Evolutionary conservation across 2,329 filamentous ascomycete species (phyloP).

Genomic region (Penicillium sp.): DNA sequence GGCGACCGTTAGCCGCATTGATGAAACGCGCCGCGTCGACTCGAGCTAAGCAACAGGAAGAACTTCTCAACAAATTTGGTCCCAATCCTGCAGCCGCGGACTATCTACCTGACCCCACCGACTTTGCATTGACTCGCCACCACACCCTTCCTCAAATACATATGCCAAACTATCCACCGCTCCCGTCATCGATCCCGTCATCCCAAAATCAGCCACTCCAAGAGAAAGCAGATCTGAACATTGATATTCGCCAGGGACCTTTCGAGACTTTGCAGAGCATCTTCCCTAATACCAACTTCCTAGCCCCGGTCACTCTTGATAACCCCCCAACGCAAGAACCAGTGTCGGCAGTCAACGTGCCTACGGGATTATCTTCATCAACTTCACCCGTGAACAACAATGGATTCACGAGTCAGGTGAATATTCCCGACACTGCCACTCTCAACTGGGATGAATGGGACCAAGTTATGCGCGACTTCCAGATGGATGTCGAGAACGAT

Average conservation of each 20-base stretch:
- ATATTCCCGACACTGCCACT: constrained; percentile 21
- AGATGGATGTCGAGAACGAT: constrained; percentile 39
- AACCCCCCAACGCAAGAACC: constrained; percentile 18
- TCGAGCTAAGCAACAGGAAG: constrained; percentile 53
- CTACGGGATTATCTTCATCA: constrained; percentile 16
- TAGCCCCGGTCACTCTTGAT: constrained; percentile 25
- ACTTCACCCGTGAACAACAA: constrained; percentile 17
- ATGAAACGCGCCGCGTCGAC: constrained; percentile 62
- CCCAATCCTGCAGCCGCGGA: constrained; percentile 12
- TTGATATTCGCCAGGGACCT: constrained; percentile 34
- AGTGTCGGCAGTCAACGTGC: constrained; percentile 9
- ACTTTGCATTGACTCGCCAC: constrained; percentile 12
- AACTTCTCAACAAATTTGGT: constrained; percentile 30
- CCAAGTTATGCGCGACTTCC: constrained; percentile 45
- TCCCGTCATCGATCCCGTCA: constrained; percentile 4
- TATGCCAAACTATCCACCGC: constrained; percentile 15
- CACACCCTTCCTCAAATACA: constrained; percentile 29
- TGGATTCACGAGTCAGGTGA: constrained; percentile 22
- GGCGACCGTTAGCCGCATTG: constrained; percentile 65
- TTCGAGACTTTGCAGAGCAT: constrained; percentile 31
- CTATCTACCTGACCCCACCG: constrained; percentile 6
- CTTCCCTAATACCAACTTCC: constrained; percentile 35
- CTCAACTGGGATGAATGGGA: constrained; percentile 44
- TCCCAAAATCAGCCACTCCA: constrained; percentile 8
- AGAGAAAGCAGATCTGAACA: constrained; percentile 15